Base-by-base conservation (phyloP, 2,329 filamentous ascomycete species). In the Kalaharituber pfeilii region DNA sequence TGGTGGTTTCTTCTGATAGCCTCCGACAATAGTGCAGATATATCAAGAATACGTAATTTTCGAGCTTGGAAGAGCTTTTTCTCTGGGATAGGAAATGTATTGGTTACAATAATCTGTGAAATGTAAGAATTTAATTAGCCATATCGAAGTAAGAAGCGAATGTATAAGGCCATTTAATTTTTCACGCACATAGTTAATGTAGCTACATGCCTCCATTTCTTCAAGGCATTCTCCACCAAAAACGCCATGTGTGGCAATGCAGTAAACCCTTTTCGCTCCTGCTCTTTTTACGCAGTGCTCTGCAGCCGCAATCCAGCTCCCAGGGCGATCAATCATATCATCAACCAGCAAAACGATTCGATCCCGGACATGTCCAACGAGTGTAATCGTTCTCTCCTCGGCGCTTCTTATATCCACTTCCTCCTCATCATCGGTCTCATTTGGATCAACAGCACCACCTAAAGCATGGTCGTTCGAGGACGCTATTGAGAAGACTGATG, bases 261-360 rank as follows among this genome's bases (percentile, higher is more conserved):
- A 94, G 70, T 94, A 96, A 30, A 98, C 91, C 69, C 84, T 91
- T 63, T 85, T 94, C 1, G 91, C 91, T 45, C 80, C 78, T 60
- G 91, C 93, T 60, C 84, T 80, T 74, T 96, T 96, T 52, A 94
- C 85, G 1, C 94, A 89, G 1, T 88, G 94, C 72, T 98, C 91
- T 11, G 91, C 91, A 5, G 91, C 91, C 5, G 89, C 89, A 62
- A 98, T 93, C 91, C 91, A 98, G 5, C 86, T 94, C 13, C 84
- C 86, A 8, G 87, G 81, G 71, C 94, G 95, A 71, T 98, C 91
- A 65, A 98, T 95, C 84, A 98, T 96, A 67, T 98, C 91, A 67
- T 98, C 91, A 50, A 98, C 84, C 57, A 98, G 87, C 66, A 98
- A 83, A 53, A 96, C 91, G 0, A 86, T 82, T 56, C 86, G 80